These are phyloP conservation scores for Phytopythium sindhum DNA, from an alignment of 352 stramenopile genomes.

Conservation along the genomic window DNA sequence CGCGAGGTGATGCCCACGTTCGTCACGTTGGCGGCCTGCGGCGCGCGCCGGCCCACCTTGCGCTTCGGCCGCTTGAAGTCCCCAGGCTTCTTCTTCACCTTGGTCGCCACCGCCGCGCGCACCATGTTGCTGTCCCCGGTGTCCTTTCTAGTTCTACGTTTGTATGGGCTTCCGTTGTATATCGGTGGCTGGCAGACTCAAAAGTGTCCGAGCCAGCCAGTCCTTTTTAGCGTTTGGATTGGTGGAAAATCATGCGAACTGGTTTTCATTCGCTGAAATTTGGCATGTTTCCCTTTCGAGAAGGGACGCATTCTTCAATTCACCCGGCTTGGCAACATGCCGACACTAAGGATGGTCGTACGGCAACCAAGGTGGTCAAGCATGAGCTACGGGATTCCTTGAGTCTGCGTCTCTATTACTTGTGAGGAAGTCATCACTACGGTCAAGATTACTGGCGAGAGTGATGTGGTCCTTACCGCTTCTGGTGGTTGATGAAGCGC, in stretches of 20 bases:
- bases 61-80: conserved; percentile 88
- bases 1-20: conserved; percentile 69
- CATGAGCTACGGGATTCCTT: background rate
- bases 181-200: background rate
- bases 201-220: background rate
- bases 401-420: background rate
- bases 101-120: conserved; percentile 38
- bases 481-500: conserved; percentile 51
- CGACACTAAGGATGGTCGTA: too few species aligned
- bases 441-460: background rate
- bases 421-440: background rate
- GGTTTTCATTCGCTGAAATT: background rate
- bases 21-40: conserved; percentile 72
- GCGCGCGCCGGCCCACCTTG: conserved; percentile 74
- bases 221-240: background rate
- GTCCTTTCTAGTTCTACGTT: background rate
- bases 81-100: conserved; percentile 80
- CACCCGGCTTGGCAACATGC: background rate
- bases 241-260: background rate
- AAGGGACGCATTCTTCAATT: background rate
- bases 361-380: too few species aligned
- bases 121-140: conserved; percentile 23
- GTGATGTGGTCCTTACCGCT: too few species aligned
- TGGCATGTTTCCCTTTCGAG: background rate
- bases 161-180: too few species aligned